These are phyloP conservation scores for Ascodesmis nigricans DNA, from an alignment of 495 filamentous ascomycete genomes.

Conservation along the genomic window DNA sequence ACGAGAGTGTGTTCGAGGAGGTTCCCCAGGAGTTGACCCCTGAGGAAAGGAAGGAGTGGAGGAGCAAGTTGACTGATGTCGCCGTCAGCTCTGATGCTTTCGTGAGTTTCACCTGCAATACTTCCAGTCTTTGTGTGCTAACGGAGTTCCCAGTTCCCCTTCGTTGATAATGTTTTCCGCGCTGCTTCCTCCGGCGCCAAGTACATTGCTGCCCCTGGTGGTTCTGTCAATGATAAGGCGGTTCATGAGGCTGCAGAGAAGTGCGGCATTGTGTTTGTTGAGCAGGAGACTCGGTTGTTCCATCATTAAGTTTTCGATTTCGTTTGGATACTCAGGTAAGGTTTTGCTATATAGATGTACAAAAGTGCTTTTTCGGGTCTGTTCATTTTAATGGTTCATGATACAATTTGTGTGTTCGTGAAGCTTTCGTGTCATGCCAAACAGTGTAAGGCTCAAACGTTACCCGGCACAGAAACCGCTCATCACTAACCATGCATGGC, in stretches of 20 bases:
- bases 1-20: slow-evolving; percentile 76
- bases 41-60: slow-evolving; percentile 68
- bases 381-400: too few relatives aligned
- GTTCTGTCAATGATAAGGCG: slow-evolving; percentile 75
- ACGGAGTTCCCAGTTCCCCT: slow-evolving; percentile 52
- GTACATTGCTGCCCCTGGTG: slow-evolving; percentile 81
- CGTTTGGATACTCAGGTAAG: too few relatives aligned
- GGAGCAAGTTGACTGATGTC: slow-evolving; percentile 56
- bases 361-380: too few relatives aligned
- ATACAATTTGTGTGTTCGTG: too few relatives aligned
- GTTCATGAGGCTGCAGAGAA: slow-evolving; percentile 88
- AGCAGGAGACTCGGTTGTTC: slow-evolving; percentile 73
- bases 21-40: slow-evolving; percentile 65
- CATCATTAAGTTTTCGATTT: too few relatives aligned
- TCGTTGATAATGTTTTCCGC: slow-evolving; percentile 91
- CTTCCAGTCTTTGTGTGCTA: slow-evolving; percentile 2
- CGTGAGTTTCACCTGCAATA: slow-evolving; percentile 32
- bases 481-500: too few relatives aligned
- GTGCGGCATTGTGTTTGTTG: slow-evolving; percentile 73
- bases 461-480: too few relatives aligned
- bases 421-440: too few relatives aligned
- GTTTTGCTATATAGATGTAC: too few relatives aligned
- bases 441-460: too few relatives aligned
- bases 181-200: slow-evolving; percentile 72
- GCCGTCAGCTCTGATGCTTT: slow-evolving; percentile 86